A percentile compares a stretch with the other conserved stretches of the same genome.
These are phyloP conservation scores for Podaxis sp. DNA, from an alignment of 768 basidiomycete genomes.

Conservation along the genomic window DNA sequence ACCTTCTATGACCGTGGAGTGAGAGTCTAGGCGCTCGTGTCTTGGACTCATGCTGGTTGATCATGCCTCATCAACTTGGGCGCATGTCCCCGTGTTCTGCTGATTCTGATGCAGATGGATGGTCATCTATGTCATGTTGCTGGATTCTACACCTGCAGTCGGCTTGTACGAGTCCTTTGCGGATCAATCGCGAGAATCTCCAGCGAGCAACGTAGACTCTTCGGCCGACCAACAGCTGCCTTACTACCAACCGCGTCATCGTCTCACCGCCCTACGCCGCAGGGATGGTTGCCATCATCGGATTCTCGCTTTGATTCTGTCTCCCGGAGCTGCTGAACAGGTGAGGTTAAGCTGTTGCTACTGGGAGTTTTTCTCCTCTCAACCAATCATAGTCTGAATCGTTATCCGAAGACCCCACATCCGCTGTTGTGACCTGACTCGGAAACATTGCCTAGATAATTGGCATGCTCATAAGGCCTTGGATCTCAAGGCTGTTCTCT, in stretches of 20 bases:
- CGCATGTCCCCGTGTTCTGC: not conserved
- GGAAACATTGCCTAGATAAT: not conserved
- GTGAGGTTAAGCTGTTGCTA: not conserved
- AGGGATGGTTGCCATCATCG: not conserved
- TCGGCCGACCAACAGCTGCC: not conserved
- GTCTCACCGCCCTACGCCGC: not conserved
- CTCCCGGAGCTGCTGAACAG: not conserved
- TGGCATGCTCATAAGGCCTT: conserved; percentile 4
- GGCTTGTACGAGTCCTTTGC: not conserved
- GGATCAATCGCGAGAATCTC: not conserved
- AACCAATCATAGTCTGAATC: not conserved
- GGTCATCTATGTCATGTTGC: not conserved
- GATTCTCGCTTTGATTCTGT: not conserved
- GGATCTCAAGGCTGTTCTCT: not conserved
- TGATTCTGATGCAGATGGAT: not conserved
- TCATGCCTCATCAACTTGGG: conserved; percentile 5
- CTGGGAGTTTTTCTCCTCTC: not conserved
- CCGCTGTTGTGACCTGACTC: not conserved
- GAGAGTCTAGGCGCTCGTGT: not conserved
- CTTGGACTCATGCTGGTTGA: not conserved
- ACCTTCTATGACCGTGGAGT: not conserved
- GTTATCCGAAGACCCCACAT: not conserved
- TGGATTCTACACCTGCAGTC: not conserved
- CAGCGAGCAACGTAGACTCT: not conserved
- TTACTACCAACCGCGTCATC: not conserved